phyloP scores from a whole-genome alignment of 192 early-diverging fungal genomes.

The Linnemannia exigua region DNA sequence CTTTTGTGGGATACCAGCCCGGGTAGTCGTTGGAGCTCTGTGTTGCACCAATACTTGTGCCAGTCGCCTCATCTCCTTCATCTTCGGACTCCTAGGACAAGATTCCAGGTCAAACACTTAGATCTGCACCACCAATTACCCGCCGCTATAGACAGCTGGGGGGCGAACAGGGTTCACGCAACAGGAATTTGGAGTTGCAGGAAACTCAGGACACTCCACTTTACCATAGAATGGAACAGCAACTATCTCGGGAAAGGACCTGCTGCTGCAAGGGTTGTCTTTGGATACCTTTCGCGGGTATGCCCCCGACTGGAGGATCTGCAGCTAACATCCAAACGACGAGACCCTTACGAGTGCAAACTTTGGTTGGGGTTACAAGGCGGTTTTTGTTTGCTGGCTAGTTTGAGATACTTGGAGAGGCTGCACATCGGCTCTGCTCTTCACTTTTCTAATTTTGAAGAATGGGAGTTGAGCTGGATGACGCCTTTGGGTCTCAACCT shows the following conservation, averaged over 20 bases:
- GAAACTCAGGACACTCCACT: neutral
- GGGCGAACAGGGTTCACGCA: neutral
- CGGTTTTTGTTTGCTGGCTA: neutral
- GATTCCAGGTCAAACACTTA: neutral
- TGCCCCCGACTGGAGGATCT: neutral
- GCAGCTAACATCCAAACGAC: neutral
- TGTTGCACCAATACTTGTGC: neutral
- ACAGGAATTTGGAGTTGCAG: neutral
- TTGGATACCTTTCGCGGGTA: neutral
- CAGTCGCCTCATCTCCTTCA: neutral
- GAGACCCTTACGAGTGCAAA: neutral
- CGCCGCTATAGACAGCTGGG: neutral
- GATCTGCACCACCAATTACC: neutral
- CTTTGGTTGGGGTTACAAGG: neutral
- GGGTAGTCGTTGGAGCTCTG: neutral
- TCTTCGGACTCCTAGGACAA: neutral
- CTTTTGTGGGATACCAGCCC: neutral
- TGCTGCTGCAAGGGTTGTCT: neutral
- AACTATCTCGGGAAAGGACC: neutral
- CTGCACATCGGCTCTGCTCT: neutral
- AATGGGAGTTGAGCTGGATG: constrained; percentile 1
- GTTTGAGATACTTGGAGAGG: neutral
- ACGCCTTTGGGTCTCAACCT: neutral
- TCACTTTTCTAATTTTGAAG: neutral
- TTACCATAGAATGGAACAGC: neutral